phyloP scores from a whole-genome alignment of 768 basidiomycete species.

The Calocybe cyanea region DNA sequence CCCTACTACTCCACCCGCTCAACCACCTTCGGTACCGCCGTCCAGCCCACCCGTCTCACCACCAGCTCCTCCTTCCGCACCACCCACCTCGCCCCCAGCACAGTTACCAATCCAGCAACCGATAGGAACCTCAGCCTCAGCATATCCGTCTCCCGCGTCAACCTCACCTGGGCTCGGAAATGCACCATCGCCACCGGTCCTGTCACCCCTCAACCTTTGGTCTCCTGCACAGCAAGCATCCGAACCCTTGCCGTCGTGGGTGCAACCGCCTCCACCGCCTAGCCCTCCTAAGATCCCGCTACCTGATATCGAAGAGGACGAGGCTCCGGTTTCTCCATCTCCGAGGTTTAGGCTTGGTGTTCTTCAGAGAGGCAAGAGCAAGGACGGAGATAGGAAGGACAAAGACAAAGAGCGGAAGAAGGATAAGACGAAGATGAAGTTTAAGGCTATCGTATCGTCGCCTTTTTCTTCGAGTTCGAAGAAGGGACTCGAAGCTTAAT shows the following conservation, averaged over 20 bases:
- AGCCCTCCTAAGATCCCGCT: slow-evolving; percentile 14
- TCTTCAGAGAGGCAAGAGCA: slow-evolving; percentile 22
- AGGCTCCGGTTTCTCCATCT: neutral
- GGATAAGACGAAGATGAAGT: neutral
- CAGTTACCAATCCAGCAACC: slow-evolving; percentile 1
- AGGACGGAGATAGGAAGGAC: neutral
- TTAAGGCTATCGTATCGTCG: slow-evolving; percentile 1
- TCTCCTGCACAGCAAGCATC: neutral
- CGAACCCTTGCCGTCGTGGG: slow-evolving; percentile 11
- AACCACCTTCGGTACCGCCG: neutral
- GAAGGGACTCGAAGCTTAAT: too few species aligned
- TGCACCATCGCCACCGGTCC: neutral
- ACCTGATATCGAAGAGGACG: slow-evolving; percentile 10
- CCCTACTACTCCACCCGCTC: neutral
- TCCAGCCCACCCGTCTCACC: neutral
- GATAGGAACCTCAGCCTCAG: neutral
- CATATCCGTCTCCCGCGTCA: slow-evolving; percentile 3
- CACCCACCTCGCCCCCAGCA: neutral
- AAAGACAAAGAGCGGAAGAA: neutral
- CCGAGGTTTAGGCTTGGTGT: slow-evolving; percentile 18
- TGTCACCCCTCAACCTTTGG: neutral
- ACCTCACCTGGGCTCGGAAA: neutral
- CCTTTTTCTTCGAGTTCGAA: neutral
- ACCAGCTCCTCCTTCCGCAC: neutral
- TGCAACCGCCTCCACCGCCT: slow-evolving; percentile 12